Evolutionary conservation across 2,329 filamentous ascomycete species (phyloP).

Genomic region (Fusarium duplospermum): DNA sequence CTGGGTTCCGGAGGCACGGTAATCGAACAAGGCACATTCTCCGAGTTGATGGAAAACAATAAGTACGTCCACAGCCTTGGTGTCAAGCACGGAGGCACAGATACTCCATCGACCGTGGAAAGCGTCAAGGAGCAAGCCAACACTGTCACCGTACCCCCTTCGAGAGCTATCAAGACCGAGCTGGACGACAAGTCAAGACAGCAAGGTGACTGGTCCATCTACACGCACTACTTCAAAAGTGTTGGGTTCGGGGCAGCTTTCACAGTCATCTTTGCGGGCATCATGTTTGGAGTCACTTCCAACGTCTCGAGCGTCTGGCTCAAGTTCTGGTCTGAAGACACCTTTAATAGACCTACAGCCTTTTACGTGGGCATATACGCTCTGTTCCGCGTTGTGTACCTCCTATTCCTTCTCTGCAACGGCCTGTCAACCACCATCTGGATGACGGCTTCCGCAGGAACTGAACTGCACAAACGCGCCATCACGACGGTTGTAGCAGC

Average conservation of each 20-base stretch:
- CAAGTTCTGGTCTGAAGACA: slow-evolving; percentile 54
- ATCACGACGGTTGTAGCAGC: slow-evolving; percentile 52
- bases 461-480: slow-evolving; percentile 47
- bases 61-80: slow-evolving; percentile 54
- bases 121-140: neutral
- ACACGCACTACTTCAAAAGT: slow-evolving; percentile 50
- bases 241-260: slow-evolving; percentile 35
- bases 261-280: slow-evolving; percentile 33
- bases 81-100: slow-evolving; percentile 39
- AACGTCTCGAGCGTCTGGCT: slow-evolving; percentile 54
- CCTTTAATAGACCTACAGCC: slow-evolving; percentile 30
- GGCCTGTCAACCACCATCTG: slow-evolving; percentile 32
- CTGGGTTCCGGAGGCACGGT: slow-evolving; percentile 55
- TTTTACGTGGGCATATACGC: slow-evolving; percentile 50
- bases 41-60: slow-evolving; percentile 45
- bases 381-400: slow-evolving; percentile 30
- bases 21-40: slow-evolving; percentile 54
- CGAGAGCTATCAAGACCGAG: neutral
- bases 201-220: slow-evolving; percentile 48
- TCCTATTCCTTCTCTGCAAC: slow-evolving; percentile 35
- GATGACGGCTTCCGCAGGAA: slow-evolving; percentile 47
- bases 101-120: neutral
- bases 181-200: slow-evolving; percentile 44
- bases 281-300: slow-evolving; percentile 42
- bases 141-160: neutral